Percentiles rank a stretch among this genome's conserved stretches.
Conservation (phyloP, 2,329 filamentous ascomycete species). For the Fusarium pseudograminearum region DNA sequence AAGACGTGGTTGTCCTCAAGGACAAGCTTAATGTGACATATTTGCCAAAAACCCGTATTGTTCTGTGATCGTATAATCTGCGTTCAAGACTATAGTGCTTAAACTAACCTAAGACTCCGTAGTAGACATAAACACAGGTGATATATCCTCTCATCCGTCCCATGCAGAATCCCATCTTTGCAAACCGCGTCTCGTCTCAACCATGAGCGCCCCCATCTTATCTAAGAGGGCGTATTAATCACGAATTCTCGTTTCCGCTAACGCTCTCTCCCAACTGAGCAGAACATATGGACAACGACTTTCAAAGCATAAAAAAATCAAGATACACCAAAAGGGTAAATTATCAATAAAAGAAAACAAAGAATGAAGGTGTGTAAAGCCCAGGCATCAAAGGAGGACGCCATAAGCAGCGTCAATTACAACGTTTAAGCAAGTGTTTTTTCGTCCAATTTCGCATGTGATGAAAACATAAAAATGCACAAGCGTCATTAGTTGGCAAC, state of each 20-base stretch:
- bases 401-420: constrained; percentile 54
- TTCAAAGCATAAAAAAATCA: constrained; percentile 36
- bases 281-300: constrained; percentile 39
- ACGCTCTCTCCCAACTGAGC: constrained; percentile 29
- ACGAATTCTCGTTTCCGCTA: constrained; percentile 30
- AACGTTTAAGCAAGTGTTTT: constrained; percentile 58
- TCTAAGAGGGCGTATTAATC: constrained; percentile 40
- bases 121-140: constrained; percentile 48
- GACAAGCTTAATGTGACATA: background rate
- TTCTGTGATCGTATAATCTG: constrained; percentile 44
- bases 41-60: background rate
- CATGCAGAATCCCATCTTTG: constrained; percentile 26
- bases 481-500: constrained; percentile 64
- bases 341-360: constrained; percentile 51
- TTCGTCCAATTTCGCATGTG: constrained; percentile 44
- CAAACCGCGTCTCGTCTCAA: constrained; percentile 37
- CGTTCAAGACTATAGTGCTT: constrained; percentile 45
- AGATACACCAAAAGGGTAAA: constrained; percentile 51
- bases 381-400: constrained; percentile 45
- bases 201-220: constrained; percentile 37
- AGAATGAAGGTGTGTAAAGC: constrained; percentile 46
- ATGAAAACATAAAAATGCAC: constrained; percentile 45
- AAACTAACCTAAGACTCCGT: constrained; percentile 45
- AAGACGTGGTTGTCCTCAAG: background rate
- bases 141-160: constrained; percentile 42